phyloP scores from a whole-genome alignment of 1,284 basidiomycete species.

The Mycena citricolor region DNA sequence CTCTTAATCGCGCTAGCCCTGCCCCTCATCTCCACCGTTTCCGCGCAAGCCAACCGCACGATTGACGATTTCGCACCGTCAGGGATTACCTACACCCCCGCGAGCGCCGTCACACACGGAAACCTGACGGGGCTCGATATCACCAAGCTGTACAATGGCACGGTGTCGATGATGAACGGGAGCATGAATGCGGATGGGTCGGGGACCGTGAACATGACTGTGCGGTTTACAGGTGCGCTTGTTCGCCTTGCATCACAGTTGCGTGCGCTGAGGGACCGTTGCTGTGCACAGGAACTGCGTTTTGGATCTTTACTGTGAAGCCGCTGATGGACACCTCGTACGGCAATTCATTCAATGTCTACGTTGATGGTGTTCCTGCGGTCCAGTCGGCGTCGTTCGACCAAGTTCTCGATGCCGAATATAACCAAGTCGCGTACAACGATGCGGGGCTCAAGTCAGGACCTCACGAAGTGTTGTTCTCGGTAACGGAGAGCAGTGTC shows the following conservation, averaged over 20 bases:
- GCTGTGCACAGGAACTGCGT: slow-evolving; percentile 3
- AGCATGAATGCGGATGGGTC: neutral
- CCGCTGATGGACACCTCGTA: slow-evolving; percentile 2
- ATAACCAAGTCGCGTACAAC: slow-evolving; percentile 7
- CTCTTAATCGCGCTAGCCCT: too few species aligned
- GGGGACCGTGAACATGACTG: slow-evolving; percentile 14
- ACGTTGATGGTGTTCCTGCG: slow-evolving; percentile 10
- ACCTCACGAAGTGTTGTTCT: slow-evolving; percentile 4
- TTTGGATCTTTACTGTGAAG: slow-evolving; percentile 18
- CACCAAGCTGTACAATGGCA: slow-evolving; percentile 20
- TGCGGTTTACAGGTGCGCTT: slow-evolving; percentile 18
- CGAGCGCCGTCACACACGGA: slow-evolving; percentile 6
- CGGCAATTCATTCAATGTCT: slow-evolving; percentile 7
- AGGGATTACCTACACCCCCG: slow-evolving; percentile 13
- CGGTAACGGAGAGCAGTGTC: neutral
- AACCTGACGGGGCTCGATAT: slow-evolving; percentile 16
- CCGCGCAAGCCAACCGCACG: slow-evolving; percentile 18
- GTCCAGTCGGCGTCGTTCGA: neutral
- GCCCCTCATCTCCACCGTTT: neutral
- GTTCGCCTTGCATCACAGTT: neutral
- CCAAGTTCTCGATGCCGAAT: slow-evolving; percentile 4
- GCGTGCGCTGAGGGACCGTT: neutral
- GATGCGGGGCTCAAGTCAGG: slow-evolving; percentile 1
- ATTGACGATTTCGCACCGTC: slow-evolving; percentile 19
- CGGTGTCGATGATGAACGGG: slow-evolving; percentile 16